Base-by-base conservation (phyloP, 1,284 basidiomycete species). In the Calocybe gambosa region DNA sequence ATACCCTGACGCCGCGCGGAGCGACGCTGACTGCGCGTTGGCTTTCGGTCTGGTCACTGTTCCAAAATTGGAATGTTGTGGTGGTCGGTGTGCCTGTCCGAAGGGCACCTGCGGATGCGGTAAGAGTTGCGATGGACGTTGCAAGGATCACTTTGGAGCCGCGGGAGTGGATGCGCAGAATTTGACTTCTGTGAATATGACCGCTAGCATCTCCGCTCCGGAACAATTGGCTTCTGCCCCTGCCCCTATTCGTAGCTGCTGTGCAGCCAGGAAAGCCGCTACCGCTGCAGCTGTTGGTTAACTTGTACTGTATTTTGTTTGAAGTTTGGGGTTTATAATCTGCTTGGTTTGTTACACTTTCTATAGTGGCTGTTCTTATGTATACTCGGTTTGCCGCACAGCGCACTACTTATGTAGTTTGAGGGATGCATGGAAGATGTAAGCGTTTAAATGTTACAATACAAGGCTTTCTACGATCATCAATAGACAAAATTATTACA, bases 61-160 rank as follows among this genome's bases (percentile, higher is more conserved):
- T 10, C 82, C 82, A n/a, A 82, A 80, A 58, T 64, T 84, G 47
- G 74, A 80, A 55, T 85, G 81, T 53, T 85, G 82, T 57, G 74
- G 71, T 2, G 81, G 82, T 2, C 62, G 65, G 25, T 83, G 83
- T 53, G 66, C 62, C 29, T 83, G 82, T 57, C 72, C 74, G 0
- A 60, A 62, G 37, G 77, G 70, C 2, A 56, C 53, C 31, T 83
- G 83, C 53, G 63, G 55, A 23, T 83, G 82, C 58, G 70, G 71
- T 10, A 62, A 69, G 20, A 62, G 62, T 28, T 83, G 80, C 53
- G 64, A 67, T 46, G 79, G 78, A 12, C 74, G 74, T 51, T 77
- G 72, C 56, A 57, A 55, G 19, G 61, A 63, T 12, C 62, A 66
- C 50, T 42, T 45, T 20, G 54, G 57, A 36, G 51, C 49, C 29